Evolutionary conservation across 2,329 filamentous ascomycete species (phyloP).

Genomic region (Metarhizium sp.): DNA sequence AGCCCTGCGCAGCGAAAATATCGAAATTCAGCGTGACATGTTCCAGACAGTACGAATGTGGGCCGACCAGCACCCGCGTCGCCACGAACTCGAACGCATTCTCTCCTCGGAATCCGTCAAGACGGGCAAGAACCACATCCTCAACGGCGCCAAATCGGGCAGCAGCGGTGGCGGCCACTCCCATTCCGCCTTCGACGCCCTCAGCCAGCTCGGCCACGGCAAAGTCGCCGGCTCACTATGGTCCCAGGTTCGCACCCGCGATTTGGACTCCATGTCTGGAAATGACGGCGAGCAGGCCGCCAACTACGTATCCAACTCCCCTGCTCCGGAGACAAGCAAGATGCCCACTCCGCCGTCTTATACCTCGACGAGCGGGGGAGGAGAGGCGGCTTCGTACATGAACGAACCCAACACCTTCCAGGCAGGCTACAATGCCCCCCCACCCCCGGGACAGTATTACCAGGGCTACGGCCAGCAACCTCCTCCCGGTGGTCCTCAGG

Average conservation of each 20-base stretch:
- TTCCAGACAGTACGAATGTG: slow-evolving; percentile 76
- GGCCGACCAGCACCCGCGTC: slow-evolving; percentile 61
- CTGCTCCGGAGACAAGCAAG: slow-evolving; percentile 24
- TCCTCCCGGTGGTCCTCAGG: slow-evolving; percentile 8
- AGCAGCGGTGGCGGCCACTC: slow-evolving; percentile 24
- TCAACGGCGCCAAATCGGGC: slow-evolving; percentile 23
- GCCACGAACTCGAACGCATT: slow-evolving; percentile 60
- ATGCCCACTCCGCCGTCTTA: slow-evolving; percentile 24
- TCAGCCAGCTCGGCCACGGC: slow-evolving; percentile 41
- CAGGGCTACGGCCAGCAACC: slow-evolving; percentile 23
- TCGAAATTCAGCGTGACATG: slow-evolving; percentile 83
- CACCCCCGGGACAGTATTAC: slow-evolving; percentile 21
- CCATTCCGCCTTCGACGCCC: slow-evolving; percentile 34
- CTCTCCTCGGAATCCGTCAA: slow-evolving; percentile 78
- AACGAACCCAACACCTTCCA: slow-evolving; percentile 9
- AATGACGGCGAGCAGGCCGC: slow-evolving; percentile 29
- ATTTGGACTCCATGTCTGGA: slow-evolving; percentile 45
- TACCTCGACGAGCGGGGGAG: slow-evolving; percentile 20
- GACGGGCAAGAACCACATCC: slow-evolving; percentile 69
- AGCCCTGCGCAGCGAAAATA: slow-evolving; percentile 61
- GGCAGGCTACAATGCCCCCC: slow-evolving; percentile 21
- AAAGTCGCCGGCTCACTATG: slow-evolving; percentile 51
- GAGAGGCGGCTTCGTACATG: slow-evolving; percentile 24
- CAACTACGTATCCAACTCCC: slow-evolving; percentile 29
- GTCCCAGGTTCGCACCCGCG: slow-evolving; percentile 50